A percentile compares a stretch with the other conserved stretches of the same genome.
Conservation (phyloP, 768 basidiomycete genomes). For the Sarcomyxa edulis region DNA sequence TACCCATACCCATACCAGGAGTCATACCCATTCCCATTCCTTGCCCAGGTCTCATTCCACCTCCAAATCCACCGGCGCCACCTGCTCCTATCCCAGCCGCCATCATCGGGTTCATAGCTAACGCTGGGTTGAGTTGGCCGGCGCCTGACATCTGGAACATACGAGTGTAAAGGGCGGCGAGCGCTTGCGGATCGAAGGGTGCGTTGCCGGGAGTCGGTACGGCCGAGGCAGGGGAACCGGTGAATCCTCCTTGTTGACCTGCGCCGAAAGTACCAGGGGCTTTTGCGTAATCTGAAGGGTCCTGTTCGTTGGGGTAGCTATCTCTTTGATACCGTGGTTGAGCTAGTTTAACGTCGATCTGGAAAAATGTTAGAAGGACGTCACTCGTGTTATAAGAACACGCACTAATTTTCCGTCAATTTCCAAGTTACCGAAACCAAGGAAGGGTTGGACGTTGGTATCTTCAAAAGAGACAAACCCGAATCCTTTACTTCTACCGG, state of each 20-base stretch:
- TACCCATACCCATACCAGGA: constrained; percentile 31
- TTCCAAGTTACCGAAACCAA: constrained; percentile 83
- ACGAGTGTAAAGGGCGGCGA: constrained; percentile 89
- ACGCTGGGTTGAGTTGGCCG: constrained; percentile 49
- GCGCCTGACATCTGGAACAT: constrained; percentile 87
- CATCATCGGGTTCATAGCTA: constrained; percentile 42
- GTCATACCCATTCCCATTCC: constrained; percentile 37
- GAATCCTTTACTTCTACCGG: constrained; percentile 92
- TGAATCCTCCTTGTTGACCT: constrained; percentile 36
- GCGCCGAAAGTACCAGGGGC: constrained; percentile 18
- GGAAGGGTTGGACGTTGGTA: constrained; percentile 83
- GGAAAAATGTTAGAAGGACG: background rate
- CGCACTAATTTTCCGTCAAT: constrained; percentile 94
- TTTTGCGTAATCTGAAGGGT: constrained; percentile 4
- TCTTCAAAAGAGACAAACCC: constrained; percentile 97
- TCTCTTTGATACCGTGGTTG: constrained; percentile 85
- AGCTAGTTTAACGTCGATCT: constrained; percentile 98
- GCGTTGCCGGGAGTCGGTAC: constrained; percentile 37
- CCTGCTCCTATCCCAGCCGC: constrained; percentile 38
- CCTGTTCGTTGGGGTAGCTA: constrained; percentile 43
- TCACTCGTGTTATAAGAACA: no score
- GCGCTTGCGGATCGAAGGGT: constrained; percentile 87
- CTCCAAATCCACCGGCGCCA: constrained; percentile 31
- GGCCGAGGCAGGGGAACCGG: constrained; percentile 18
- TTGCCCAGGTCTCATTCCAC: constrained; percentile 26